Evolutionary conservation across 768 basidiomycete species (phyloP).

Genomic region (Sporobolomyces phaffii): DNA sequence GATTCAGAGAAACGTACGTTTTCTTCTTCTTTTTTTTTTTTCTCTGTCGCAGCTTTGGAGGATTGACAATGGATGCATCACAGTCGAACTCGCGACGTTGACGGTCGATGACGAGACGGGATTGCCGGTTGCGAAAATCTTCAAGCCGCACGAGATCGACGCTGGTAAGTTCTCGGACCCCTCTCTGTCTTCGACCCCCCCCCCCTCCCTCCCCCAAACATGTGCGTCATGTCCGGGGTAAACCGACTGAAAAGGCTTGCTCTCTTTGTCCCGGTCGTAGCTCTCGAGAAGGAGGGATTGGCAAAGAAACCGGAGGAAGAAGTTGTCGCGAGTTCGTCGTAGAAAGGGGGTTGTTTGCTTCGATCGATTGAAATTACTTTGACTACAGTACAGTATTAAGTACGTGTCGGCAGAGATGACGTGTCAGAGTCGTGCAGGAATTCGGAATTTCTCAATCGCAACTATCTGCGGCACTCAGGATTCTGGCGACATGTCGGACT

Average conservation of each 20-base stretch:
- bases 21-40: neutral
- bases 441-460: too few species aligned
- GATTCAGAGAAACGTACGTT: slow-evolving; percentile 88
- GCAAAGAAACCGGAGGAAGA: slow-evolving; percentile 43
- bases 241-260: too few species aligned
- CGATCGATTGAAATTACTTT: too few species aligned
- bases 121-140: slow-evolving; percentile 41
- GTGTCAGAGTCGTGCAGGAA: too few species aligned
- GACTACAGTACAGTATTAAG: too few species aligned
- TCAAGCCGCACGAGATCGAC: slow-evolving; percentile 43
- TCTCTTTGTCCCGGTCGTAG: neutral
- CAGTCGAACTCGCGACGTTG: slow-evolving; percentile 94
- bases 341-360: too few species aligned
- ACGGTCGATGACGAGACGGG: slow-evolving; percentile 62
- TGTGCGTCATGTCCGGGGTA: neutral
- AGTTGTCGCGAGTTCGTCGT: too few species aligned
- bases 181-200: too few species aligned
- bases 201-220: too few species aligned
- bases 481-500: too few species aligned
- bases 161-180: slow-evolving; percentile 18
- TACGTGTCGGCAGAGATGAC: too few species aligned
- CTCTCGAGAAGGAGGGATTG: slow-evolving; percentile 43
- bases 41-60: neutral
- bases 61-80: slow-evolving; percentile 5
- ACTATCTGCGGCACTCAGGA: too few species aligned